These are phyloP conservation scores for Amanita jacksonii DNA, from an alignment of 768 basidiomycete species.

Conservation along the genomic window DNA sequence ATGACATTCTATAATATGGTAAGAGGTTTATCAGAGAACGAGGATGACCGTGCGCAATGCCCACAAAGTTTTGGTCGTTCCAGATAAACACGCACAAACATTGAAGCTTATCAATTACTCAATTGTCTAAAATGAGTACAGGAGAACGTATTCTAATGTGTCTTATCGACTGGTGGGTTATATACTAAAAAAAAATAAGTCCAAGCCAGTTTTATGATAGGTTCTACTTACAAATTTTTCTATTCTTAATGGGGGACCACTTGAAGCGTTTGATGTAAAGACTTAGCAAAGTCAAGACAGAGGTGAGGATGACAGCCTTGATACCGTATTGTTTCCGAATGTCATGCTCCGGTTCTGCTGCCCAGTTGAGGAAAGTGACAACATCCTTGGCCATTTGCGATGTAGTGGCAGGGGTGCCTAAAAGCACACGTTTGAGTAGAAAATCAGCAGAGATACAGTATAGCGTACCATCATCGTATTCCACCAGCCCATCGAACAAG, in stretches of 20 bases:
- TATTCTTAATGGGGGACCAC: conserved; percentile 86
- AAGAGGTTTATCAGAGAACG: no score
- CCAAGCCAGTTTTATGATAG: not conserved
- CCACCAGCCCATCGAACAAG: conserved; percentile 91
- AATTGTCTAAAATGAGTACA: conserved; percentile 7
- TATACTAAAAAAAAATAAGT: conserved; percentile 33
- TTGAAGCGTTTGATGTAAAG: conserved; percentile 95
- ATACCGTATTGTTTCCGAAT: conserved; percentile 95
- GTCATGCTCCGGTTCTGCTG: conserved; percentile 96
- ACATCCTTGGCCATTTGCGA: conserved; percentile 99
- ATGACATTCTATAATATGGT: conserved; percentile 39
- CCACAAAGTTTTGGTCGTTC: not conserved
- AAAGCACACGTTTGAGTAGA: conserved; percentile 3
- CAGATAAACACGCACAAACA: conserved; percentile 6
- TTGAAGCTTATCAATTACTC: conserved; percentile 8
- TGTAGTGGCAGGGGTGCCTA: conserved; percentile 91
- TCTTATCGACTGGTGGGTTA: conserved; percentile 49
- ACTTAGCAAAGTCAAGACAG: conserved; percentile 68
- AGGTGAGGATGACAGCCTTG: conserved; percentile 92
- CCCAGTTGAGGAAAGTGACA: conserved; percentile 90
- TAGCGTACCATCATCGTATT: conserved; percentile 83
- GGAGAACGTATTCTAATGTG: conserved; percentile 32
- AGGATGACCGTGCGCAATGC: not conserved
- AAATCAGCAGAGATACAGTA: not conserved
- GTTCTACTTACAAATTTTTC: conserved; percentile 70